Conservation (phyloP, 202 grass and related monocot species). For the Thinopyrum obtusiflorum region DNA sequence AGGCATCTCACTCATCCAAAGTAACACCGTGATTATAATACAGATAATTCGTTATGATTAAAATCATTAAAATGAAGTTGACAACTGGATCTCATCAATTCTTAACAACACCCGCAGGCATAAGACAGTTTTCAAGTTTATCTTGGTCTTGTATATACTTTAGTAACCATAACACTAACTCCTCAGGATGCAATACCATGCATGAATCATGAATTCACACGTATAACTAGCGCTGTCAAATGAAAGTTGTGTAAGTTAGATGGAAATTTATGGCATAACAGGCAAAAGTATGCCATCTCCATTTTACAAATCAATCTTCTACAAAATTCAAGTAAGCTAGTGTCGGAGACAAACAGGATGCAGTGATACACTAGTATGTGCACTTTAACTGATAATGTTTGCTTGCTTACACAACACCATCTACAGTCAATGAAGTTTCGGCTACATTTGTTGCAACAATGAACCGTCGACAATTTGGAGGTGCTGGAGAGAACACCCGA, state of each 20-base stretch:
- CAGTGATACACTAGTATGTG: conserved; percentile 3
- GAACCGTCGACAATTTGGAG: conserved; percentile 83
- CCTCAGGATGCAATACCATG: conserved; percentile 12
- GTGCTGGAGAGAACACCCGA: conserved; percentile 78
- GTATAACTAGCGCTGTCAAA: not conserved
- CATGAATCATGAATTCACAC: conserved; percentile 22
- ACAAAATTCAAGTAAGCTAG: conserved; percentile 9
- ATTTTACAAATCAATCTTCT: conserved; percentile 5
- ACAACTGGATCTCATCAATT: not conserved
- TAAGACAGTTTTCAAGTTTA: not conserved
- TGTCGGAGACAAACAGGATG: conserved; percentile 12
- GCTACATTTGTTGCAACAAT: conserved; percentile 97
- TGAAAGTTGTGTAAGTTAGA: not conserved
- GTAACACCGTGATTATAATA: conserved; percentile 4
- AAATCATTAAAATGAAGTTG: conserved; percentile 1
- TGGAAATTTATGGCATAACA: conserved; percentile 14
- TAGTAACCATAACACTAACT: not conserved
- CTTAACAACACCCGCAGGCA: not conserved
- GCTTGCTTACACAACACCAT: conserved; percentile 96
- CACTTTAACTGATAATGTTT: conserved; percentile 46
- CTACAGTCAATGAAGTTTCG: conserved; percentile 97
- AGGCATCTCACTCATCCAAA: conserved; percentile 7
- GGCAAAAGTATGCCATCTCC: conserved; percentile 3
- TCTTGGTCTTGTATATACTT: not conserved
- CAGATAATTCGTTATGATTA: not conserved